phyloP scores from a whole-genome alignment of 1,139 yeast species.

The Spathaspora sp. region DNA sequence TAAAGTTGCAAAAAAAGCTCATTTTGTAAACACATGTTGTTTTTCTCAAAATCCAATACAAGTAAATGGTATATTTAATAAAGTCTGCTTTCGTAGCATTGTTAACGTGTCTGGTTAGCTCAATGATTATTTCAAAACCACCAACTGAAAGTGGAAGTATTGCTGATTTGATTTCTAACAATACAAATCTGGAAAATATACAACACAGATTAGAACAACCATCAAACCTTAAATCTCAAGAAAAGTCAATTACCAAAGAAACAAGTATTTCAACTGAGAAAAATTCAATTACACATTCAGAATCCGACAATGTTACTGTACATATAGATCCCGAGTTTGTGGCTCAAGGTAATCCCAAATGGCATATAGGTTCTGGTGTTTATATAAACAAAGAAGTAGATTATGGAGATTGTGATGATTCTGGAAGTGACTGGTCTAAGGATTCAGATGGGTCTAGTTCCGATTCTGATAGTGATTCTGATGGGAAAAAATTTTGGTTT shows the following conservation, averaged over 20 bases:
- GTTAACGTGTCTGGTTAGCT: neutral
- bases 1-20: neutral
- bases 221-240: neutral
- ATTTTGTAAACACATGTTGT: neutral
- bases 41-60: neutral
- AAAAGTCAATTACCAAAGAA: neutral
- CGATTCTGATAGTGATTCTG: slow-evolving; percentile 10
- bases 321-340: neutral
- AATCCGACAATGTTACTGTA: neutral
- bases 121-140: neutral
- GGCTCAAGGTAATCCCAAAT: slow-evolving; percentile 12
- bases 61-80: neutral
- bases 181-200: neutral
- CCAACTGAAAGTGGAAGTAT: neutral
- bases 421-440: neutral
- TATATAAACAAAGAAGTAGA: slow-evolving; percentile 14
- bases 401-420: slow-evolving; percentile 1
- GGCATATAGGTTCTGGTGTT: slow-evolving; percentile 17
- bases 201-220: neutral
- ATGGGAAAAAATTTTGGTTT: slow-evolving; percentile 18
- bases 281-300: neutral
- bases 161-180: neutral
- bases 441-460: slow-evolving; percentile 6
- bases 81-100: neutral
- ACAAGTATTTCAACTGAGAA: neutral